A percentile compares a stretch with the other conserved stretches of the same genome.
These are phyloP conservation scores for Aspergillus steynii DNA, from an alignment of 495 filamentous ascomycete species.

Conservation along the genomic window DNA sequence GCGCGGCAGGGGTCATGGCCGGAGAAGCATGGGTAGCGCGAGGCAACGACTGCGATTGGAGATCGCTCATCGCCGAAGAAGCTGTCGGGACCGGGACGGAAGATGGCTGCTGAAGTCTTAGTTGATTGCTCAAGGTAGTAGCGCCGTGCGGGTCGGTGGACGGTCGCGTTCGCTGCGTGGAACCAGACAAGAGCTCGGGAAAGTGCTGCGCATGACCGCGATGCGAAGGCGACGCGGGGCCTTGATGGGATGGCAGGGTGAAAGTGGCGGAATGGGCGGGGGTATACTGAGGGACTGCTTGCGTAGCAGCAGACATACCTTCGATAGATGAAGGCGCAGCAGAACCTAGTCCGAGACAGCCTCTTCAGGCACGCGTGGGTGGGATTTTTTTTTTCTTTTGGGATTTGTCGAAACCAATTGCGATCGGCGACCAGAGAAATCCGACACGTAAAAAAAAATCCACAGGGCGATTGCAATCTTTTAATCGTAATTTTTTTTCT, in stretches of 20 bases:
- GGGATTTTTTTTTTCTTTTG: slow-evolving; percentile 46
- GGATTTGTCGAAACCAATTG: slow-evolving; percentile 15
- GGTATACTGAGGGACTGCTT: slow-evolving; percentile 11
- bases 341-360: slow-evolving; percentile 30
- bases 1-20: slow-evolving; percentile 26
- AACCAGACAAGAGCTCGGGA: slow-evolving; percentile 48
- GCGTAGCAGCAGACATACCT: slow-evolving; percentile 26
- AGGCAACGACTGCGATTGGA: slow-evolving; percentile 36
- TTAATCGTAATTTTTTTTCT: not conserved
- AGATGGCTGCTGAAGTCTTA: slow-evolving; percentile 33
- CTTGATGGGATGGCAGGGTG: slow-evolving; percentile 13
- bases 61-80: slow-evolving; percentile 48
- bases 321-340: slow-evolving; percentile 27
- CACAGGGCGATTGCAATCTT: slow-evolving; percentile 7
- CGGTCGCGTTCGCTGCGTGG: slow-evolving; percentile 40
- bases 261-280: slow-evolving; percentile 31
- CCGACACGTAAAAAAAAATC: slow-evolving; percentile 10
- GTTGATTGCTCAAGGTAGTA: slow-evolving; percentile 14
- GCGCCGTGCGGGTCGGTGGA: slow-evolving; percentile 6
- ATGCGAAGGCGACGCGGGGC: slow-evolving; percentile 43
- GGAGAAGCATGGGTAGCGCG: slow-evolving; percentile 36
- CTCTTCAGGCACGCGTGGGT: slow-evolving; percentile 28
- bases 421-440: slow-evolving; percentile 15
- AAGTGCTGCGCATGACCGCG: slow-evolving; percentile 40
- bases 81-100: slow-evolving; percentile 34